These are phyloP conservation scores for Vaccinium macrocarpon DNA, from an alignment of 148 eudicot species.

Conservation along the genomic window DNA sequence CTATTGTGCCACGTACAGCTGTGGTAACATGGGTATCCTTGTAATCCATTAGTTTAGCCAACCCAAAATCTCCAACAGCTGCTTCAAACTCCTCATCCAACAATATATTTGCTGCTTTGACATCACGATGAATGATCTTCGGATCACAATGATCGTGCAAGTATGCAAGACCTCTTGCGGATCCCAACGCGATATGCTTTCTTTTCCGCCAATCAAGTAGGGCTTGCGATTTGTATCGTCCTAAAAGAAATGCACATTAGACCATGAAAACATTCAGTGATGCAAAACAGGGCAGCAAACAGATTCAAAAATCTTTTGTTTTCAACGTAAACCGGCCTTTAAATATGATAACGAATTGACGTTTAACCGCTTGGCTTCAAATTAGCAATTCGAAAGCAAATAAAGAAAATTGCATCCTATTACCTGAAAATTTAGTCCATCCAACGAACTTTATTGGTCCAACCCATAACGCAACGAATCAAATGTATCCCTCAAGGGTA, in stretches of 20 bases:
- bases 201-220: neutral
- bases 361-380: no score
- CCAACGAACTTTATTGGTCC: neutral
- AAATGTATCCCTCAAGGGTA: neutral
- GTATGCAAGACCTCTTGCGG: constrained; percentile 46
- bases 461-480: constrained; percentile 37
- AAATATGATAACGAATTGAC: neutral
- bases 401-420: neutral
- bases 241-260: neutral
- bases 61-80: constrained; percentile 63
- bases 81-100: constrained; percentile 73
- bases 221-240: neutral
- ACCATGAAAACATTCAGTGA: neutral
- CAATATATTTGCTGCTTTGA: constrained; percentile 66
- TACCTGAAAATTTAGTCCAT: neutral
- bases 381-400: neutral
- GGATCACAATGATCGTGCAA: constrained; percentile 61
- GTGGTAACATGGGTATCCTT: constrained; percentile 67
- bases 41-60: constrained; percentile 62
- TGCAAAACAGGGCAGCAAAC: neutral
- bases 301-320: neutral
- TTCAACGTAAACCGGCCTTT: neutral
- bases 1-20: constrained; percentile 60
- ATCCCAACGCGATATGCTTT: neutral
- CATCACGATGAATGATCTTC: constrained; percentile 66